Conservation (phyloP, 1,139 yeast species). For the Saccharomycopsis crataegensis region DNA sequence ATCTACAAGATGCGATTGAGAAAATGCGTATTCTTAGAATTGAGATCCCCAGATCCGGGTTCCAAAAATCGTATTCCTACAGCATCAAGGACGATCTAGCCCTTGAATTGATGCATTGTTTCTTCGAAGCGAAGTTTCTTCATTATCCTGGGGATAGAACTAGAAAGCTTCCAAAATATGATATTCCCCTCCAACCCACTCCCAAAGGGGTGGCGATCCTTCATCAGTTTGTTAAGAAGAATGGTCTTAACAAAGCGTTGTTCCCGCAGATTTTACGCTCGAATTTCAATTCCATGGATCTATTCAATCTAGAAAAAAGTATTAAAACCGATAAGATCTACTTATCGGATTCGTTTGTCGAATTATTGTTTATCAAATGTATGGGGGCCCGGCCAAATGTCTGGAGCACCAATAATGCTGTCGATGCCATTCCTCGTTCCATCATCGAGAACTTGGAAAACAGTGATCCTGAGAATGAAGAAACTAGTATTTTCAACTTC, state of each 20-base stretch:
- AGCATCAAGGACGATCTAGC: constrained; percentile 50
- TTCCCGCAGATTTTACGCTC: constrained; percentile 45
- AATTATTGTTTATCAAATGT: constrained; percentile 53
- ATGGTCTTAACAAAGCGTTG: constrained; percentile 40
- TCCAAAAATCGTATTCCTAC: constrained; percentile 56
- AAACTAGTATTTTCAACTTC: constrained; percentile 1
- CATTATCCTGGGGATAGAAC: constrained; percentile 78
- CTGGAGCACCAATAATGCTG: constrained; percentile 1
- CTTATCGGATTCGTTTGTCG: constrained; percentile 58
- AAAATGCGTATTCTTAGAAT: constrained; percentile 45
- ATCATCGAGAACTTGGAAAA: constrained; percentile 4
- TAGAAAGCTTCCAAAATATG: constrained; percentile 36
- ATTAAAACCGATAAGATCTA: constrained; percentile 52
- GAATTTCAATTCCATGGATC: constrained; percentile 60
- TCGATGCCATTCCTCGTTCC: background rate
- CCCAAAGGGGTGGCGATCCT: constrained; percentile 82
- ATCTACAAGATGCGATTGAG: constrained; percentile 42
- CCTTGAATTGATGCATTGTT: constrained; percentile 40
- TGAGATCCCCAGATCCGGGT: constrained; percentile 39
- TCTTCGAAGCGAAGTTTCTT: constrained; percentile 59
- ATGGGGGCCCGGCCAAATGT: constrained; percentile 39
- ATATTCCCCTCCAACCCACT: constrained; percentile 65
- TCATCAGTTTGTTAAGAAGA: constrained; percentile 47
- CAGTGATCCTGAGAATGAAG: background rate
- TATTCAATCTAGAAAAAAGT: constrained; percentile 65